phyloP scores from a whole-genome alignment of 192 early-diverging fungal genomes.

The Lunasporangiospora selenospora region DNA sequence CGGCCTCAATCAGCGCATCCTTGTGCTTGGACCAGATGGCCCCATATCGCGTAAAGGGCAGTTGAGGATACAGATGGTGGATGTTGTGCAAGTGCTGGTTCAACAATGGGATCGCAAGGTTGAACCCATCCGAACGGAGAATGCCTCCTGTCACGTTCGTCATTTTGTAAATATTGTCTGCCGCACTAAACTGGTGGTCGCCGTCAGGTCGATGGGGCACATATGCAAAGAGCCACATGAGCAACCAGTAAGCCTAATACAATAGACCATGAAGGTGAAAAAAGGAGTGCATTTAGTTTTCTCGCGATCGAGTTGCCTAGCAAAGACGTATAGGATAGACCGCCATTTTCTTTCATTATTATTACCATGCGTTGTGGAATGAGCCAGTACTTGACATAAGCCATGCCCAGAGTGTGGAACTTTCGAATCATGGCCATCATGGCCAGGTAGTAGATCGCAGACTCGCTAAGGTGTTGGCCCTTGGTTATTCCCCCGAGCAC shows the following conservation, averaged over 20 bases:
- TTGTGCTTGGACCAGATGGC: slow-evolving; percentile 42
- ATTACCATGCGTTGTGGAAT: slow-evolving; percentile 33
- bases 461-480: slow-evolving; percentile 1
- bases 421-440: slow-evolving; percentile 6
- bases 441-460: slow-evolving; percentile 12
- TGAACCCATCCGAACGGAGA: slow-evolving; percentile 26
- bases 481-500: slow-evolving; percentile 5
- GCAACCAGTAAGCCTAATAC: slow-evolving; percentile 33
- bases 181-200: slow-evolving; percentile 21
- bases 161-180: slow-evolving; percentile 44
- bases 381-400: slow-evolving; percentile 37
- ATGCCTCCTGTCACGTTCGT: slow-evolving; percentile 36
- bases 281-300: too few species aligned
- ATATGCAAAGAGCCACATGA: slow-evolving; percentile 38
- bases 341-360: too few species aligned
- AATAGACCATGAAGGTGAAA: too few species aligned
- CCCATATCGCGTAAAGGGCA: slow-evolving; percentile 37
- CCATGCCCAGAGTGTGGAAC: slow-evolving; percentile 21
- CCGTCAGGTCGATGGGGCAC: slow-evolving; percentile 36
- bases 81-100: slow-evolving; percentile 47
- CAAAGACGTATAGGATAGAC: too few species aligned
- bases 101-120: slow-evolving; percentile 33
- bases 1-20: slow-evolving; percentile 28
- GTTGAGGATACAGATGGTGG: slow-evolving; percentile 37
- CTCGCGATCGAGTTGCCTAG: too few species aligned